Conservation (phyloP, 2,329 filamentous ascomycete species). For the Cladosporium velox region DNA sequence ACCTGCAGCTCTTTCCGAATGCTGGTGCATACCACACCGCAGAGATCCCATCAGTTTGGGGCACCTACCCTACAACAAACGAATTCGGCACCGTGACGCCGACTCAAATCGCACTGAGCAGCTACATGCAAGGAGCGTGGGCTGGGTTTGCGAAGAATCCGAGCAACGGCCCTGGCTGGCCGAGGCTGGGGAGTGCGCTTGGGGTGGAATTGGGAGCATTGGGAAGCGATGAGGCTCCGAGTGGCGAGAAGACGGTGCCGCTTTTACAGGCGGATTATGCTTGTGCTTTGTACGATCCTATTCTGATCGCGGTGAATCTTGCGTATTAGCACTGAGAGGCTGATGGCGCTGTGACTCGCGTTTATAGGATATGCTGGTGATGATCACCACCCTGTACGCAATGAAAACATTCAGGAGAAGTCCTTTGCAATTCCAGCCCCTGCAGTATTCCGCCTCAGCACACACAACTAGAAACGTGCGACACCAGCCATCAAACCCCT, state of each 20-base stretch:
- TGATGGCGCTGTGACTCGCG: too few relatives aligned
- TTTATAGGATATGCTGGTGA: too few relatives aligned
- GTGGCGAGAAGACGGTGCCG: not conserved
- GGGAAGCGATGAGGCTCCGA: slow-evolving; percentile 18
- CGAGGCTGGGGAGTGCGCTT: slow-evolving; percentile 28
- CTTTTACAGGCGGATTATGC: not conserved
- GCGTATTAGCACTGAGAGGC: not conserved
- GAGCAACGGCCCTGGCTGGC: slow-evolving; percentile 28
- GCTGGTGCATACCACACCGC: slow-evolving; percentile 38
- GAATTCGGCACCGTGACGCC: slow-evolving; percentile 13
- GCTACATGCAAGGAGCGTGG: slow-evolving; percentile 30
- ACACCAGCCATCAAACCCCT: too few relatives aligned
- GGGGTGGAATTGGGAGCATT: slow-evolving; percentile 23
- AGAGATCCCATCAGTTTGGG: slow-evolving; percentile 34
- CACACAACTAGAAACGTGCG: too few relatives aligned
- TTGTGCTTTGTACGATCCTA: not conserved
- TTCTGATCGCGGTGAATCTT: not conserved
- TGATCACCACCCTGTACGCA: too few relatives aligned
- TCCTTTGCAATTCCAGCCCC: too few relatives aligned
- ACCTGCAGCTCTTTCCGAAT: slow-evolving; percentile 26
- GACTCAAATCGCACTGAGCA: slow-evolving; percentile 24
- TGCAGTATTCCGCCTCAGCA: too few relatives aligned
- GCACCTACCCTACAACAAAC: slow-evolving; percentile 26
- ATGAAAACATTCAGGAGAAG: too few relatives aligned
- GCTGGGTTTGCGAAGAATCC: slow-evolving; percentile 28